Evolutionary conservation across 306 rosid genomes (phyloP).

Genomic region (Oxytropis ochrocephala): DNA sequence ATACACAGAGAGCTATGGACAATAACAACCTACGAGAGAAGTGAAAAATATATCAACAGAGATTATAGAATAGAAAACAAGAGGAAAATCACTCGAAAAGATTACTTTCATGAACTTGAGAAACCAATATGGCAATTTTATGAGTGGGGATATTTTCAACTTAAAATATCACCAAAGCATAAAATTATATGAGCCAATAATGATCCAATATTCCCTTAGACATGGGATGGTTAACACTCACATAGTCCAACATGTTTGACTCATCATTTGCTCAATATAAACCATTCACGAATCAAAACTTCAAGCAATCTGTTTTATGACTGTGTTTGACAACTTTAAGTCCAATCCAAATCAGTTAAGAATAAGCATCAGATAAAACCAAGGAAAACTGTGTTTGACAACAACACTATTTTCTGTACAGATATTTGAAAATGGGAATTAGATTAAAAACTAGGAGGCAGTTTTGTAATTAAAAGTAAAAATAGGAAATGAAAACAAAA

Average conservation of each 20-base stretch:
- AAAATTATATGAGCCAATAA: slow-evolving; percentile 2
- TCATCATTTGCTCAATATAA: neutral
- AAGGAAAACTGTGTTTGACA: neutral
- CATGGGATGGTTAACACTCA: neutral
- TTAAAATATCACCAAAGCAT: neutral
- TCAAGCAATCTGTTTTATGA: neutral
- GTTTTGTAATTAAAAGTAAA: neutral
- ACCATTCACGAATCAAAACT: neutral
- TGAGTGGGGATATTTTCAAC: neutral
- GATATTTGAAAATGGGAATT: neutral
- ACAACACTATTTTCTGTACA: neutral
- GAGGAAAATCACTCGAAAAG: neutral
- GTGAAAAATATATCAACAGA: slow-evolving; percentile 14
- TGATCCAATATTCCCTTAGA: neutral
- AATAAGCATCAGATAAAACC: neutral
- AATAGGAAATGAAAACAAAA: too few species aligned
- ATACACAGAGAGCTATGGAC: slow-evolving; percentile 60
- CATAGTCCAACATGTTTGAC: neutral
- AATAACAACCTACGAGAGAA: slow-evolving; percentile 50
- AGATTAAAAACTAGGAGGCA: neutral
- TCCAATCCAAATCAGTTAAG: neutral
- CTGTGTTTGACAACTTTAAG: neutral
- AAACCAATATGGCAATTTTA: slow-evolving; percentile 4
- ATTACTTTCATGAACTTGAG: neutral
- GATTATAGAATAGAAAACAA: neutral